A percentile compares a stretch with the other conserved stretches of the same genome.
Conservation (phyloP, 345 rosid genomes). For the Salix exigua region DNA sequence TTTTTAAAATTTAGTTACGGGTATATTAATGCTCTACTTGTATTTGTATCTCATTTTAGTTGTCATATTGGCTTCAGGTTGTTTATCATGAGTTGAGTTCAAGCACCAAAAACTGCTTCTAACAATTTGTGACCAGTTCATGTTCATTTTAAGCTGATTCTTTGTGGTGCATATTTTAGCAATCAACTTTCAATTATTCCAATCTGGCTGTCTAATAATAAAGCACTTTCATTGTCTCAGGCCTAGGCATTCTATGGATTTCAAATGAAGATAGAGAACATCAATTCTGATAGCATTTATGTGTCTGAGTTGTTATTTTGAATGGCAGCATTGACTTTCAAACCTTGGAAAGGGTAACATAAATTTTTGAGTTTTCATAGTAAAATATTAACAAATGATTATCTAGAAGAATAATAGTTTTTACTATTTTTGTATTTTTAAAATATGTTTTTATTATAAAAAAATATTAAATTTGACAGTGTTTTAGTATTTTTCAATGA, state of each 20-base stretch:
- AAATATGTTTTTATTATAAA: no score
- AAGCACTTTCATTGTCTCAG: conserved; percentile 34
- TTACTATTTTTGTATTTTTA: no score
- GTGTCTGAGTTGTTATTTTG: no score
- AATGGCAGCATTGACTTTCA: no score
- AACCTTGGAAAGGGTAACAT: no score
- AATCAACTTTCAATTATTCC: background rate
- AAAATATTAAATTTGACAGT: no score
- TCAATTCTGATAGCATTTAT: no score
- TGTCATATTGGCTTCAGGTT: background rate
- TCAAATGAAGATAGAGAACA: conserved; percentile 43
- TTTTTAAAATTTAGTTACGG: background rate
- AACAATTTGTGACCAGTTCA: background rate
- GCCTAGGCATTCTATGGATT: conserved; percentile 92
- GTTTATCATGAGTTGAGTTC: background rate
- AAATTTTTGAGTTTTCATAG: no score
- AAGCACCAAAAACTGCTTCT: background rate
- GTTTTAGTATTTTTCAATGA: no score
- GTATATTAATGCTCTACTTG: background rate
- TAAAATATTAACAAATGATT: no score
- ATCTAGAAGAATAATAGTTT: no score
- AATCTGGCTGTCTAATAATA: conserved; percentile 22
- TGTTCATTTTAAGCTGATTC: background rate
- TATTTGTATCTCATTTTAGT: background rate
- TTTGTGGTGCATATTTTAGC: background rate